Evolutionary conservation across 2,329 filamentous ascomycete genomes (phyloP), one percentile per base, ranked within the genome.

Genomic region (Scytalidium lignicola): DNA sequence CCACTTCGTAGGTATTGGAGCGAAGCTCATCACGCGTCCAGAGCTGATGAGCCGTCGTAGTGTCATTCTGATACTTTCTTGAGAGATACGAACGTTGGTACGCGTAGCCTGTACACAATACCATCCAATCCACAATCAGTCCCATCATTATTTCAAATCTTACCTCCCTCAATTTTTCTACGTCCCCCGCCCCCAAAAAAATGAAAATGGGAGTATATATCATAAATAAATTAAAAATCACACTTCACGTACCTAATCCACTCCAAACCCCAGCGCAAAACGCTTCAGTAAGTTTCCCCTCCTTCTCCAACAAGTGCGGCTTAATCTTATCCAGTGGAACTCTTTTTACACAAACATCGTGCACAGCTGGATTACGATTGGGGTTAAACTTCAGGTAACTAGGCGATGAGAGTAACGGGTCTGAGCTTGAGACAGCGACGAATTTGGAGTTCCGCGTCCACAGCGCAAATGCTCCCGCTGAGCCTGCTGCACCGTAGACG

Each of bases 261-360:
- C 55, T 43, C 60, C 60, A 64, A 32, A 64, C 57, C 4, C 60
- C 60, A 4, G 54, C 55, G 43, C 58, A 60, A 46, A 64, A 63
- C 2, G 57, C 59, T 46, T 63, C 61, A 0, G 56, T 51, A 74
- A 74, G 49, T 81, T 82, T 54, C 78, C 76, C 84, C 80, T 89
- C 75, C 74, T 61, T 78, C 80, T 85, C 72, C 13, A 88, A 67
- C 47, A 89, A 69, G 54, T 84, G 78, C 0, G 85, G 83, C 23
- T 79, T 76, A 52, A 90, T 80, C 60, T 82, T 79, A 43, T 69
- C 70, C 44, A 90, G 62, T 0, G 84, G 80, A 0, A 89, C 74
- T 29, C 73, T 74, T 55, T 80, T 79, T 55, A 86, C 70, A 58
- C 79, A 83, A 10, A 85, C 67, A 61, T 90, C 86, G 50, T 86